Evolutionary conservation across 148 eudicot genomes (phyloP).

Genomic region (Camellia sinensis): DNA sequence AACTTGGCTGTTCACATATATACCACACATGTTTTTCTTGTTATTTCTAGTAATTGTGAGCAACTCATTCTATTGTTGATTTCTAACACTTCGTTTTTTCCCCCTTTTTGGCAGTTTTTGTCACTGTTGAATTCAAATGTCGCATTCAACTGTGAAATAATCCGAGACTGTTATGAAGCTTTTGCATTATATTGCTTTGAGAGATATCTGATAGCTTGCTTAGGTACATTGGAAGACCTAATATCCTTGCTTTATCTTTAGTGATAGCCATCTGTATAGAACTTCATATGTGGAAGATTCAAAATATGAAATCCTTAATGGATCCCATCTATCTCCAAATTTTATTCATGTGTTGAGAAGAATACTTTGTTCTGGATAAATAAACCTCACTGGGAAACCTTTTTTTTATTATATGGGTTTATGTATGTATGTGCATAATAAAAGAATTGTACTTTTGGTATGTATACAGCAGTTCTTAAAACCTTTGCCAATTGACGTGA

Average conservation of each 20-base stretch:
- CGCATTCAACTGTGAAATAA: constrained; percentile 90
- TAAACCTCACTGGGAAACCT: neutral
- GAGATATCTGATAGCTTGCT: constrained; percentile 95
- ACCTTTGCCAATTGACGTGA: neutral
- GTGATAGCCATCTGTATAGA: neutral
- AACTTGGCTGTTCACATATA: neutral
- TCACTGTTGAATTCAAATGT: constrained; percentile 78
- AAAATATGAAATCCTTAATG: neutral
- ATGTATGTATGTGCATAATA: neutral
- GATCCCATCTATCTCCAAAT: neutral
- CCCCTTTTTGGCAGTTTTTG: constrained; percentile 49
- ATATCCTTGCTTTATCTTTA: neutral
- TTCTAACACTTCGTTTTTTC: constrained; percentile 7
- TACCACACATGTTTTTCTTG: neutral
- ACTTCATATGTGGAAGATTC: neutral
- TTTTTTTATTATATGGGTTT: neutral
- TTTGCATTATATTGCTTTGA: constrained; percentile 98
- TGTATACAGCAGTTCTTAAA: neutral
- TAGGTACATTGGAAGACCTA: constrained; percentile 56
- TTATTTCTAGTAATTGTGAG: neutral
- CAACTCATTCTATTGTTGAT: constrained; percentile 9
- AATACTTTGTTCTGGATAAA: neutral
- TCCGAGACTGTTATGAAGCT: constrained; percentile 97
- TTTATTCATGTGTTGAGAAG: neutral
- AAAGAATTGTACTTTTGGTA: neutral